Evolutionary conservation across 495 filamentous ascomycete genomes (phyloP).

Genomic region (Apiosordaria backusii): DNA sequence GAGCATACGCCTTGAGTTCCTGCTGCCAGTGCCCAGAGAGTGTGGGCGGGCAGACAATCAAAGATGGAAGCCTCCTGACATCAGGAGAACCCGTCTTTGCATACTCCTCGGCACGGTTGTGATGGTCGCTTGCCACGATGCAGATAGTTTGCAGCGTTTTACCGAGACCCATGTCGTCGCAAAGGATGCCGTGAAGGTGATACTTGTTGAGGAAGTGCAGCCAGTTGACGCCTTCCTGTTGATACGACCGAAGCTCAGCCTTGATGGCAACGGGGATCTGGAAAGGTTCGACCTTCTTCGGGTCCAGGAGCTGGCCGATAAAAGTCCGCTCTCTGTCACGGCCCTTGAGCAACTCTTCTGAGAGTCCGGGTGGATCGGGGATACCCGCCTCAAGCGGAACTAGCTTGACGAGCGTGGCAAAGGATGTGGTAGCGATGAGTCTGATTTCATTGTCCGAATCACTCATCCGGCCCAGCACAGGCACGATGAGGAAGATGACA

Average conservation of each 20-base stretch:
- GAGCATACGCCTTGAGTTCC: constrained; percentile 90
- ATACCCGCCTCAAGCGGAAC: constrained; percentile 98
- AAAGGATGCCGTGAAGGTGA: constrained; percentile 95
- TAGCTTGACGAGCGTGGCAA: constrained; percentile 95
- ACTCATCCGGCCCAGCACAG: constrained; percentile 97
- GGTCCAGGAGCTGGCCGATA: constrained; percentile 92
- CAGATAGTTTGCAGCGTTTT: constrained; percentile 97
- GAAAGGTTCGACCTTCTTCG: constrained; percentile 92
- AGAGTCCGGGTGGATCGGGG: constrained; percentile 90
- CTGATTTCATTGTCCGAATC: constrained; percentile 95
- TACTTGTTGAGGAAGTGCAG: constrained; percentile 97
- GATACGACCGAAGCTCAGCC: constrained; percentile 89
- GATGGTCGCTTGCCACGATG: constrained; percentile 96
- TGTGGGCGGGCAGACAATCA: constrained; percentile 94
- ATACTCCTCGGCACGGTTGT: constrained; percentile 86
- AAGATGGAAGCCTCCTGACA: constrained; percentile 73
- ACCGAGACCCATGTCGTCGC: constrained; percentile 98
- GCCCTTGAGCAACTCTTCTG: constrained; percentile 79
- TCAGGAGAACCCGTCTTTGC: constrained; percentile 73
- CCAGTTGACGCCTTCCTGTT: constrained; percentile 99
- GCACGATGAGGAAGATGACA: constrained; percentile 98
- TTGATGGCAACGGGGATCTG: constrained; percentile 94
- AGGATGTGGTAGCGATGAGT: constrained; percentile 92
- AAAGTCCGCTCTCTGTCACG: constrained; percentile 92
- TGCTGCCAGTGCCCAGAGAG: constrained; percentile 99